Percentiles rank a stretch among this genome's conserved stretches.
phyloP scores from a whole-genome alignment of 2,329 filamentous ascomycete species.

The Exophiala bonariae region DNA sequence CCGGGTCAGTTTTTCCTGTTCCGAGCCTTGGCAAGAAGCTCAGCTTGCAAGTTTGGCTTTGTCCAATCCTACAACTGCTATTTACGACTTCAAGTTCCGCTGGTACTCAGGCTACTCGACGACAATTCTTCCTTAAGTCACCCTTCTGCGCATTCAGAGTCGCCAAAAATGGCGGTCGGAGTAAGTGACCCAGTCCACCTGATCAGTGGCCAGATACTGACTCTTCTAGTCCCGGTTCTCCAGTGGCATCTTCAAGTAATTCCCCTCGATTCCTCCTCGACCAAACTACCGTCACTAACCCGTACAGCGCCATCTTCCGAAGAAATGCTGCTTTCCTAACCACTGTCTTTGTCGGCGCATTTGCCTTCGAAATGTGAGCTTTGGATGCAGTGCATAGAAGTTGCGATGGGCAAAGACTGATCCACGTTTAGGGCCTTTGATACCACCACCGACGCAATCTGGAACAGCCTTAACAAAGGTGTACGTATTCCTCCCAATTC shows the following conservation, averaged over 20 bases:
- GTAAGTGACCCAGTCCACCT: slow-evolving; percentile 43
- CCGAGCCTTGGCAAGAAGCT: too few relatives aligned
- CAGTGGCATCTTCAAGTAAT: slow-evolving; percentile 61
- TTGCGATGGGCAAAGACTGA: neutral
- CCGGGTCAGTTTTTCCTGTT: too few relatives aligned
- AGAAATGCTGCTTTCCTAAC: slow-evolving; percentile 86
- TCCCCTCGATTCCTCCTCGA: slow-evolving; percentile 32
- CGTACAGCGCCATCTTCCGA: slow-evolving; percentile 74
- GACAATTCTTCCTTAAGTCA: neutral
- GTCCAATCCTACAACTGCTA: too few relatives aligned
- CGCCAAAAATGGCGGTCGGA: slow-evolving; percentile 32
- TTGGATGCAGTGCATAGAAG: neutral
- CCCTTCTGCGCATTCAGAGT: neutral
- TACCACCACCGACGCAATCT: slow-evolving; percentile 71
- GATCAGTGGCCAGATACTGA: neutral
- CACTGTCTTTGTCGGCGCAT: slow-evolving; percentile 81
- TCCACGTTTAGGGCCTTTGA: slow-evolving; percentile 70
- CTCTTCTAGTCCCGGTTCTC: slow-evolving; percentile 44
- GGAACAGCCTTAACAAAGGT: slow-evolving; percentile 88
- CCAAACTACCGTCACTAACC: slow-evolving; percentile 11
- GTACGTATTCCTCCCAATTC: slow-evolving; percentile 58
- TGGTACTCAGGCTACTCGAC: neutral
- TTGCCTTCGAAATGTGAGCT: slow-evolving; percentile 88
- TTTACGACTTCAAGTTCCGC: too few relatives aligned
- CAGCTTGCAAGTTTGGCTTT: too few relatives aligned